Evolutionary conservation across 2,329 filamentous ascomycete genomes (phyloP).

Genomic region (Pyricularia sp.): DNA sequence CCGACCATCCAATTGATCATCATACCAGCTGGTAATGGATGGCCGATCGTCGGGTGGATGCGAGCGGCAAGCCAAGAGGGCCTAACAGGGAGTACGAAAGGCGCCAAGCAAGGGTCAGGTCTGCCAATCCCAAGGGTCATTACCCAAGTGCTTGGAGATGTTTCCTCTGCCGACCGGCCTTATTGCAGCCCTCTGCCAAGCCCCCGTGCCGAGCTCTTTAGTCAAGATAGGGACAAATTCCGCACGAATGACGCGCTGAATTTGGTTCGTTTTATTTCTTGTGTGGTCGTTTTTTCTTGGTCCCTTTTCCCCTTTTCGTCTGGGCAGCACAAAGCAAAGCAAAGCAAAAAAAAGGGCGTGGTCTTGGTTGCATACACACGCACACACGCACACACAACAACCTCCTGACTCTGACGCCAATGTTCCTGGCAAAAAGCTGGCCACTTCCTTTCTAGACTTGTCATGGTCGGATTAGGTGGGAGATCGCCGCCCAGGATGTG

Average conservation of each 20-base stretch:
- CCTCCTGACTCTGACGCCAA: background rate
- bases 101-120: background rate
- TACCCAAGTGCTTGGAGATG: background rate
- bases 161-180: background rate
- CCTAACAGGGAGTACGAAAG: background rate
- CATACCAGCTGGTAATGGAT: background rate
- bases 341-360: background rate
- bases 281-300: constrained; percentile 2
- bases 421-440: background rate
- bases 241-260: constrained; percentile 7
- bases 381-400: background rate
- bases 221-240: constrained; percentile 8
- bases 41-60: background rate
- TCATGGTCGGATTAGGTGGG: background rate
- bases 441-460: background rate
- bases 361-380: too few species aligned
- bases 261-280: constrained; percentile 7
- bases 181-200: background rate
- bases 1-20: background rate
- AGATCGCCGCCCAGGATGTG: background rate
- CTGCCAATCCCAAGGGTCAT: background rate
- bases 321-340: background rate
- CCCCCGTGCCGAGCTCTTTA: constrained; percentile 13
- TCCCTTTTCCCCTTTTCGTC: constrained; percentile 4
- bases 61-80: background rate